These are phyloP conservation scores for Hymenochaete sp. DNA, from an alignment of 1,284 basidiomycete species.

Conservation along the genomic window DNA sequence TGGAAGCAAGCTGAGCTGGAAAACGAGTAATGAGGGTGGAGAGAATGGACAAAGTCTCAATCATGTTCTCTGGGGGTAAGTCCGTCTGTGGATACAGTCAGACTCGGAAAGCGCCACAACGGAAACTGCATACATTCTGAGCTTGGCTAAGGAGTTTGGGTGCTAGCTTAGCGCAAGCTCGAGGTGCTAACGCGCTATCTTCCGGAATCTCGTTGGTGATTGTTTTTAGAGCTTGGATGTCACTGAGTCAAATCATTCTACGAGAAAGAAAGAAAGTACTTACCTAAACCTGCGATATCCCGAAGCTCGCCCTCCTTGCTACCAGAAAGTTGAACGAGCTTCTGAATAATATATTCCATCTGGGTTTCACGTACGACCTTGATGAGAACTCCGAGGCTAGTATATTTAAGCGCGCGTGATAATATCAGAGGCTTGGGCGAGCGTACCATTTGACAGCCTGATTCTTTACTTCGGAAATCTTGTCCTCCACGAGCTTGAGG, in stretches of 20 bases:
- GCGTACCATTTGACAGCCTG: slow-evolving; percentile 88
- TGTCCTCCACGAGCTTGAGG: slow-evolving; percentile 79
- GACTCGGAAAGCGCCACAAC: slow-evolving; percentile 18
- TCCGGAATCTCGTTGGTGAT: slow-evolving; percentile 85
- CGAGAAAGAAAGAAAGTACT: slow-evolving; percentile 23
- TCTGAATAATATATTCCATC: slow-evolving; percentile 82
- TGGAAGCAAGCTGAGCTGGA: slow-evolving; percentile 47
- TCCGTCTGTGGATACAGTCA: slow-evolving; percentile 46
- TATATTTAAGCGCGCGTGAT: slow-evolving; percentile 11
- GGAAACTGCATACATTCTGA: slow-evolving; percentile 47
- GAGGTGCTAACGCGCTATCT: slow-evolving; percentile 68
- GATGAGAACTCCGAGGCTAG: slow-evolving; percentile 76
- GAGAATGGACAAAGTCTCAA: slow-evolving; percentile 87
- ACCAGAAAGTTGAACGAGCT: slow-evolving; percentile 75
- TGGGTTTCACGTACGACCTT: slow-evolving; percentile 77
- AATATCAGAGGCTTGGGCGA: slow-evolving; percentile 7
- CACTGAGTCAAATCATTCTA: slow-evolving; percentile 2
- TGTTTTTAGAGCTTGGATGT: slow-evolving; percentile 74
- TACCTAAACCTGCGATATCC: slow-evolving; percentile 90
- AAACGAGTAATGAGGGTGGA: slow-evolving; percentile 88
- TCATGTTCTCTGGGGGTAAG: slow-evolving; percentile 77
- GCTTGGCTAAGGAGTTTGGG: slow-evolving; percentile 79
- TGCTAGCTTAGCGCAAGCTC: slow-evolving; percentile 77
- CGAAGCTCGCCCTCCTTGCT: slow-evolving; percentile 84
- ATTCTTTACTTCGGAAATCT: slow-evolving; percentile 97